A percentile compares a stretch with the other conserved stretches of the same genome.
Conservation (phyloP, 2,329 filamentous ascomycete genomes). For the Zasmidium angulare region DNA sequence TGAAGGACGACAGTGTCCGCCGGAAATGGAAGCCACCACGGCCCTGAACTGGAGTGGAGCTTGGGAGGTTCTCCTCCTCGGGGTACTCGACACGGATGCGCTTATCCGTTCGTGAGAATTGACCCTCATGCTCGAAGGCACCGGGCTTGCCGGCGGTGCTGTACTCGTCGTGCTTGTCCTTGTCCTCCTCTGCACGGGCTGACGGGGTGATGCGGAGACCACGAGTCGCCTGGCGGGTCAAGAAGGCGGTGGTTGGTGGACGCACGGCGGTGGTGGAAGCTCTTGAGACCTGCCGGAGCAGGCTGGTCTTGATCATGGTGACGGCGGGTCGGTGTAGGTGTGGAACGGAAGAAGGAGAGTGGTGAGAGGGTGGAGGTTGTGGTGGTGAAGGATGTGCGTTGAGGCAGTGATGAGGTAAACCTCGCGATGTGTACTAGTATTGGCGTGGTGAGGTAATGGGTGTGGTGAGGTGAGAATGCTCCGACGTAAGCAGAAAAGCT, state of each 20-base stretch:
- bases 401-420: too few relatives aligned
- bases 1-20: slow-evolving; percentile 82
- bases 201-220: slow-evolving; percentile 22
- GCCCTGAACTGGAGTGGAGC: slow-evolving; percentile 68
- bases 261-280: slow-evolving; percentile 31
- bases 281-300: slow-evolving; percentile 35
- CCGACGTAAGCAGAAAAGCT: too few relatives aligned
- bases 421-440: too few relatives aligned
- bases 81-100: slow-evolving; percentile 78
- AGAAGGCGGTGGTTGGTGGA: slow-evolving; percentile 24
- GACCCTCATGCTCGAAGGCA: slow-evolving; percentile 56
- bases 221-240: slow-evolving; percentile 19
- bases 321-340: neutral
- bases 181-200: slow-evolving; percentile 25
- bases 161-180: slow-evolving; percentile 33
- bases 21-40: slow-evolving; percentile 79
- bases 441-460: too few relatives aligned
- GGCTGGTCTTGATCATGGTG: slow-evolving; percentile 34
- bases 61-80: slow-evolving; percentile 73
- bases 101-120: slow-evolving; percentile 77
- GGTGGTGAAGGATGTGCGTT: neutral
- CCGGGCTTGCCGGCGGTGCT: slow-evolving; percentile 36
- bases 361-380: neutral
- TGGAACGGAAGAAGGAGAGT: neutral
- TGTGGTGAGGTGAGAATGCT: too few relatives aligned